These are phyloP conservation scores for Lactarius hengduanensis DNA, from an alignment of 768 basidiomycete genomes.

Conservation along the genomic window DNA sequence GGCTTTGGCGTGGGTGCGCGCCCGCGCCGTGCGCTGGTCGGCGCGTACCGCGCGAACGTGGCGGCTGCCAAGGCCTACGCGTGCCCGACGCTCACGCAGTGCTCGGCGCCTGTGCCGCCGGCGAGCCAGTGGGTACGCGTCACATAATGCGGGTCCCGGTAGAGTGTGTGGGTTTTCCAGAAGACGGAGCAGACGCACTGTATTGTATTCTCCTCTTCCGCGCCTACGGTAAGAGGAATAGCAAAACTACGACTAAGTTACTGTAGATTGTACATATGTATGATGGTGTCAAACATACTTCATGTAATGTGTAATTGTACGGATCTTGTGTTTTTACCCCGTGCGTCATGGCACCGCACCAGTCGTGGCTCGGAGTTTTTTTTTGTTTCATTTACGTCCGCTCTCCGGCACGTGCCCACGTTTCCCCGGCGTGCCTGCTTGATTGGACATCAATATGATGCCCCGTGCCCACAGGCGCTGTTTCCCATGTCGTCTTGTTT, in stretches of 20 bases:
- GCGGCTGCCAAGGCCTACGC: neutral
- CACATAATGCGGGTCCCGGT: neutral
- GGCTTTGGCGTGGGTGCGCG: neutral
- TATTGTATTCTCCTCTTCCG: neutral
- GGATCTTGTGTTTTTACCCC: neutral
- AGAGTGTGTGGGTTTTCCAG: too few species aligned
- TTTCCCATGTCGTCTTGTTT: neutral
- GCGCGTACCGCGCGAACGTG: neutral
- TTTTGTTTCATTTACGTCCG: too few species aligned
- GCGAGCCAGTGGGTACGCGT: neutral
- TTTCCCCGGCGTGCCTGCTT: neutral
- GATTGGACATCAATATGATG: neutral
- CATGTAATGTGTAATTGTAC: neutral
- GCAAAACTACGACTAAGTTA: neutral
- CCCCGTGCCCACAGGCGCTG: too few species aligned
- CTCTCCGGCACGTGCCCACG: neutral
- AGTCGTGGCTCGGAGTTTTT: neutral
- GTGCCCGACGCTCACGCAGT: neutral
- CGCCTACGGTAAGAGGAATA: neutral
- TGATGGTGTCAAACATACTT: neutral
- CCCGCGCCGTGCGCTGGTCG: neutral
- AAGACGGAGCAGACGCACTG: neutral
- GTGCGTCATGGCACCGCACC: neutral
- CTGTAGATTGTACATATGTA: neutral
- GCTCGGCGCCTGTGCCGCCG: neutral